Evolutionary conservation across 83 land plant species (phyloP).

Genomic region (Thuja plicata): DNA sequence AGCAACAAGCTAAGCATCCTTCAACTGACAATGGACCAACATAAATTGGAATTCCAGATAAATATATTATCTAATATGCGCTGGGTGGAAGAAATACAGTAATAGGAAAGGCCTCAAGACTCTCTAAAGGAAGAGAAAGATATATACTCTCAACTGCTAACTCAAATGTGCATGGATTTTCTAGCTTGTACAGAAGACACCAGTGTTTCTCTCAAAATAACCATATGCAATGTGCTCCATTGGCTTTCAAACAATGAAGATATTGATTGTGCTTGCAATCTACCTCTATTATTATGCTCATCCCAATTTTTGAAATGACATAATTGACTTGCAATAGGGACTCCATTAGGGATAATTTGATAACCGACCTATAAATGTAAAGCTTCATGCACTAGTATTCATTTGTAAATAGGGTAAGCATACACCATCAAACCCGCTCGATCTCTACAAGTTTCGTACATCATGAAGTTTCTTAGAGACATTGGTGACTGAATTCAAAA

Average conservation of each 20-base stretch:
- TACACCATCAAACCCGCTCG: no score
- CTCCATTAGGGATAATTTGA: no score
- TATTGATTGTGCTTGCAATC: conserved; percentile 49
- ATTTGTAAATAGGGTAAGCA: no score
- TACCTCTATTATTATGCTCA: no score
- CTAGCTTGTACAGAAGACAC: conserved; percentile 87
- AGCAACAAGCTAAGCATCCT: conserved; percentile 88
- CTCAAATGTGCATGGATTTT: conserved; percentile 96
- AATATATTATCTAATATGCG: conserved; percentile 63
- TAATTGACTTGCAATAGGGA: no score
- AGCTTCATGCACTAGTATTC: no score
- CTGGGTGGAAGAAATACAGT: conserved; percentile 74
- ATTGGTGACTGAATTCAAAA: no score
- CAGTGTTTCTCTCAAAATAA: conserved; percentile 84
- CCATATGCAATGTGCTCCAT: conserved; percentile 97
- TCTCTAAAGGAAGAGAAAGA: conserved; percentile 76
- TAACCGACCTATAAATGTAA: no score
- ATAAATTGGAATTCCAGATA: conserved; percentile 84
- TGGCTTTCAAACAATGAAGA: conserved; percentile 72
- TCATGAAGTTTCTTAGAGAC: no score
- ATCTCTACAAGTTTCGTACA: no score
- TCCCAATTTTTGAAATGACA: no score
- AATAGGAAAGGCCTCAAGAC: conserved; percentile 85
- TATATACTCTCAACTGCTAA: conserved; percentile 86
- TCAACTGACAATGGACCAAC: conserved; percentile 74